Evolutionary conservation across 805 yeast species (phyloP).

Genomic region (Sugiyamaella floridensis): DNA sequence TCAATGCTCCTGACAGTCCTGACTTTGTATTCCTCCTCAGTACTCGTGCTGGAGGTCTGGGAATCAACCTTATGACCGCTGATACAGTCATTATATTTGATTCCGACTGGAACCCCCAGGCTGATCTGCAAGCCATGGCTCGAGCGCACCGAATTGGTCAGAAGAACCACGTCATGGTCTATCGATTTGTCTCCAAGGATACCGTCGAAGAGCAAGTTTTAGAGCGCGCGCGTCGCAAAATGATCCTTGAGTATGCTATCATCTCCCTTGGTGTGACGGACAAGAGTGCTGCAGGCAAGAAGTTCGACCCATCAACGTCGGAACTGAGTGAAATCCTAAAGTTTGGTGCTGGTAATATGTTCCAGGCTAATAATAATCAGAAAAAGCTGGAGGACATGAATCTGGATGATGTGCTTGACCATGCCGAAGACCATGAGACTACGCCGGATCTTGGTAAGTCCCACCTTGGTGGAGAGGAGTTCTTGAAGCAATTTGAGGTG

Average conservation of each 20-base stretch:
- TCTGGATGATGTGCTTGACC: conserved; percentile 89
- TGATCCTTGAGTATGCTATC: conserved; percentile 97
- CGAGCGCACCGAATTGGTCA: conserved; percentile 99
- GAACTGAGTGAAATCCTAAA: conserved; percentile 90
- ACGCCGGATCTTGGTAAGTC: conserved; percentile 96
- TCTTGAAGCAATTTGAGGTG: conserved; percentile 92
- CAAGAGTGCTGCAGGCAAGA: conserved; percentile 44
- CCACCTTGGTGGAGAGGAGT: conserved; percentile 97
- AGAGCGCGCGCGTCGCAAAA: conserved; percentile 94
- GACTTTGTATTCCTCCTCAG: conserved; percentile 87
- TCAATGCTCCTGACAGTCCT: conserved; percentile 85
- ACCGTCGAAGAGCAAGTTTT: conserved; percentile 96
- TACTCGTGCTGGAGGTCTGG: conserved; percentile 98
- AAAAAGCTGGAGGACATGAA: conserved; percentile 92
- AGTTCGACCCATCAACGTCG: conserved; percentile 72
- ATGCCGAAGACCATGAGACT: conserved; percentile 95
- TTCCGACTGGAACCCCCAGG: conserved; percentile 99
- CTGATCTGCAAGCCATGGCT: conserved; percentile 99
- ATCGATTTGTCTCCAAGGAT: conserved; percentile 94
- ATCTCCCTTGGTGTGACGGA: conserved; percentile 94
- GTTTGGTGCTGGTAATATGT: conserved; percentile 98
- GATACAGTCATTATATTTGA: conserved; percentile 97
- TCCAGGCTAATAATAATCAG: conserved; percentile 90
- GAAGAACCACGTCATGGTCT: conserved; percentile 94
- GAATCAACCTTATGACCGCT: conserved; percentile 97